phyloP scores from a whole-genome alignment of 768 basidiomycete species.

The Agrocybe praecox region DNA sequence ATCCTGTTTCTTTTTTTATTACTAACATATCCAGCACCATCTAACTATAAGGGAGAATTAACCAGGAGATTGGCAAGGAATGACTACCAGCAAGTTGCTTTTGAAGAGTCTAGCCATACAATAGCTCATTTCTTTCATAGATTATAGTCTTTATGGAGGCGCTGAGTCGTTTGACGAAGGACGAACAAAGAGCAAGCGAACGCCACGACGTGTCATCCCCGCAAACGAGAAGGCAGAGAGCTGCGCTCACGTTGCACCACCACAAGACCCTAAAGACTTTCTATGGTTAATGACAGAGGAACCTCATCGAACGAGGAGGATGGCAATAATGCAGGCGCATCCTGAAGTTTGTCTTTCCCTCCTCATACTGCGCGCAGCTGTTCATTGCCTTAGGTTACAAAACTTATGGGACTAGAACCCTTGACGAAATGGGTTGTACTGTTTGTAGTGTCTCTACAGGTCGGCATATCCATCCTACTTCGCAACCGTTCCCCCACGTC shows the following conservation, averaged over 20 bases:
- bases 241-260: slow-evolving; percentile 48
- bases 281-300: slow-evolving; percentile 99
- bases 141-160: slow-evolving; percentile 82
- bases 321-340: slow-evolving; percentile 91
- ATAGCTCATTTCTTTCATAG: slow-evolving; percentile 35
- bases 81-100: too few relatives aligned
- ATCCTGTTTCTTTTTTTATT: too few relatives aligned
- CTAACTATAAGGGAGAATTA: too few relatives aligned
- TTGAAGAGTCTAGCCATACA: too few relatives aligned
- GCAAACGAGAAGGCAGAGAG: slow-evolving; percentile 34
- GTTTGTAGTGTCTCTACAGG: slow-evolving; percentile 77
- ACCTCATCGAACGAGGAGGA: slow-evolving; percentile 87
- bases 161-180: slow-evolving; percentile 75
- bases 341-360: slow-evolving; percentile 67
- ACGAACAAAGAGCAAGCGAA: slow-evolving; percentile 30
- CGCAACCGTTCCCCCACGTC: slow-evolving; percentile 73
- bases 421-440: slow-evolving; percentile 91
- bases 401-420: slow-evolving; percentile 95
- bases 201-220: slow-evolving; percentile 54
- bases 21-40: too few relatives aligned
- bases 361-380: not conserved
- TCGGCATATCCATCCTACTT: slow-evolving; percentile 63
- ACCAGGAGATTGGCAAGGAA: too few relatives aligned
- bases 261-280: slow-evolving; percentile 84
- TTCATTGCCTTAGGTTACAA: slow-evolving; percentile 67